phyloP scores from a whole-genome alignment of 2,329 filamentous ascomycete species.

The Didymella pinodella region DNA sequence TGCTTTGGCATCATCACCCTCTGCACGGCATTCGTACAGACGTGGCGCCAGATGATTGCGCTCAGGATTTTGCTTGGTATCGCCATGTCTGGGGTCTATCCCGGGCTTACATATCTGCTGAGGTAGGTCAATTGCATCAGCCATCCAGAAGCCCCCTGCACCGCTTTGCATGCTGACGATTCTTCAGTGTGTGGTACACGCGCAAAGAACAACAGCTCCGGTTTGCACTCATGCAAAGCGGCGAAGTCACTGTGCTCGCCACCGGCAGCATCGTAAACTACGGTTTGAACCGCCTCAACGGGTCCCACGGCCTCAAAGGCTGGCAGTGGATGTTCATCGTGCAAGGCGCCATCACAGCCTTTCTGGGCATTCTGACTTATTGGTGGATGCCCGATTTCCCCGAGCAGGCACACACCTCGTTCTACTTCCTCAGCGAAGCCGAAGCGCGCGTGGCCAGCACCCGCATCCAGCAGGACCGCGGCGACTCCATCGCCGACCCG shows the following conservation, averaged over 20 bases:
- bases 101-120: conserved; percentile 61
- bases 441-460: conserved; percentile 65
- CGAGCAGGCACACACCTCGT: conserved; percentile 65
- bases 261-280: conserved; percentile 74
- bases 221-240: conserved; percentile 70
- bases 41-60: conserved; percentile 74
- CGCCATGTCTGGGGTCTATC: conserved; percentile 60
- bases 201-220: conserved; percentile 71
- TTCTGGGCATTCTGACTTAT: conserved; percentile 68
- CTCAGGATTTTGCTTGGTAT: conserved; percentile 72
- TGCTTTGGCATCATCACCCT: conserved; percentile 71
- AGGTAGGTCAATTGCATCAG: conserved; percentile 29
- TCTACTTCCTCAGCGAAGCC: conserved; percentile 64
- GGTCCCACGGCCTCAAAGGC: conserved; percentile 63
- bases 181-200: conserved; percentile 65
- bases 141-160: not conserved
- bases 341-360: conserved; percentile 66
- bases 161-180: not conserved
- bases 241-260: conserved; percentile 70
- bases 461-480: conserved; percentile 68
- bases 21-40: conserved; percentile 72
- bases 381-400: conserved; percentile 78
- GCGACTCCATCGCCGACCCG: conserved; percentile 64
- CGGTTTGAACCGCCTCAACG: conserved; percentile 70
- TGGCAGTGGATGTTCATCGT: conserved; percentile 77